Base-by-base conservation (phyloP, 2,329 filamentous ascomycete genomes). In the Aspergillus floridensis region DNA sequence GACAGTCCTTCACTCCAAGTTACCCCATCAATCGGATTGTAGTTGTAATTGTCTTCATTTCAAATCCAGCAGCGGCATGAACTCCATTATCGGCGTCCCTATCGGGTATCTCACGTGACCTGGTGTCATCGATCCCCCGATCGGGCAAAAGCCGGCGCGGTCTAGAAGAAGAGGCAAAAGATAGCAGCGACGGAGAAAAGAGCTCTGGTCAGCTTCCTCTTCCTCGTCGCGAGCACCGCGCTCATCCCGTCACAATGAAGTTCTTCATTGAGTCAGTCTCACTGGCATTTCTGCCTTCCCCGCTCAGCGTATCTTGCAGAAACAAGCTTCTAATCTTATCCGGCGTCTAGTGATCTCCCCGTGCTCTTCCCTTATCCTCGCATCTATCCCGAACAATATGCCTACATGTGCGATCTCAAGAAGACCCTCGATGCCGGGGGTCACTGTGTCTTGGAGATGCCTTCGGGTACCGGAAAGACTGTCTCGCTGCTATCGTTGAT, bases 371-470 rank as follows among this genome's bases (percentile, higher is more conserved):
- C 88, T n/a, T 90, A 90, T 74, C 87, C 88, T 62, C 82, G 87
- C 68, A 88, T 90, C 69, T 90, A 90, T 74, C 86, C 89, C 63
- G 87, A 89, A 75, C 86, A 89, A 80, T 88, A 88, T 87, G 85
- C 84, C 74, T 85, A 93, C 79, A 93, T 93, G 90, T 91, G 88
- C 73, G 90, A 92, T 80, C 85, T 93, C 76, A 93, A 93, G 76
- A 85, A 81, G 76, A 98, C 95, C 21, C 88, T 99, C 70, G 95
- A 99, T 82, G 90, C 89, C 21, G 91, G 91, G 55, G 96, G 95
- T 62, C 92, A 99, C 78, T 97, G 93, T 75, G 93, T 99, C 22
- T 80, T 99, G 68, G 95, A 99, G 79, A 99, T 99, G 95, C 95
- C 95, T 76, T 99, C 95, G 60, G 95, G 95, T 48, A 99, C 95